A percentile compares a stretch with the other conserved stretches of the same genome.
Evolutionary conservation across 345 rosid genomes (phyloP).

Genomic region (Dimocarpus longan): DNA sequence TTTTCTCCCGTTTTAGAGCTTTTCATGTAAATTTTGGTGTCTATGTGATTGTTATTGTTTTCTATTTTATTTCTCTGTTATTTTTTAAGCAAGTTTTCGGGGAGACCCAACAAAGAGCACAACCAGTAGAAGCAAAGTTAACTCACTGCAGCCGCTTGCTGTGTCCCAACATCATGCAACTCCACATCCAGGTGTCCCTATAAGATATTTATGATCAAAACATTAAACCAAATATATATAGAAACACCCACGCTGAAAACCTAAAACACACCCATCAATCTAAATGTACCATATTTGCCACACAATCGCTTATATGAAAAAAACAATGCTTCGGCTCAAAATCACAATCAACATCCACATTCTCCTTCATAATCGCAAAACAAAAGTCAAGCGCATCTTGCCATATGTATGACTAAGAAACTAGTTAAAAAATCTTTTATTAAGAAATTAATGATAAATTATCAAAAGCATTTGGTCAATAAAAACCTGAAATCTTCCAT

Average conservation of each 20-base stretch:
- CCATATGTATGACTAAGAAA: not conserved
- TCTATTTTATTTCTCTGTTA: no score
- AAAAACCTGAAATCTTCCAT: slow-evolving; percentile 33
- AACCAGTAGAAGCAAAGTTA: not conserved
- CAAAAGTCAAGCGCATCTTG: not conserved
- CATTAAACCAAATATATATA: not conserved
- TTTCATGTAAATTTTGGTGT: no score
- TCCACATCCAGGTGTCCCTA: slow-evolving; percentile 36
- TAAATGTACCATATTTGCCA: not conserved
- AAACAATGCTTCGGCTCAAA: not conserved
- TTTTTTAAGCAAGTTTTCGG: no score
- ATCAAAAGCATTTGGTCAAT: not conserved
- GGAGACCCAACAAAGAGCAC: no score
- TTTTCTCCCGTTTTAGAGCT: no score
- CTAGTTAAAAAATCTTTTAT: no score
- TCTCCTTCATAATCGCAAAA: not conserved
- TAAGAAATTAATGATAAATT: not conserved
- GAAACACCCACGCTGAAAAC: not conserved
- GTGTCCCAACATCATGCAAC: slow-evolving; percentile 26
- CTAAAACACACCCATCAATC: not conserved
- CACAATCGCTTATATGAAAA: not conserved
- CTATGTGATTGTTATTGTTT: no score
- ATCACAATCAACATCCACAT: not conserved
- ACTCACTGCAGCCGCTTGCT: slow-evolving; percentile 25
- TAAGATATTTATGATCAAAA: not conserved